These are phyloP conservation scores for Marsdenia floribunda DNA, from an alignment of 257 asterid genomes.

Conservation along the genomic window DNA sequence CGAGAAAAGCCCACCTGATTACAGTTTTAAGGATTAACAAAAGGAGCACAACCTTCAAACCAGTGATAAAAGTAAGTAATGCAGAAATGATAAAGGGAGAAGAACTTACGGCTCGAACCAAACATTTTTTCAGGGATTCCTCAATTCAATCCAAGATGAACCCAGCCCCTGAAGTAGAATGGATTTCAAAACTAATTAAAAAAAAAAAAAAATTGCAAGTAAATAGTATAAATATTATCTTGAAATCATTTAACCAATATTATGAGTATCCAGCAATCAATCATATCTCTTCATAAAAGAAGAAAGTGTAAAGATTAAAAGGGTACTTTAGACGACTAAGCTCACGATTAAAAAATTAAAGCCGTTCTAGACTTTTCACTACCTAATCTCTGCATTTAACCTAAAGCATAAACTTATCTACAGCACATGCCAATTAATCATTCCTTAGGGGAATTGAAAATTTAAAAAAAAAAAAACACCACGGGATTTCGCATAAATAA, in stretches of 20 bases:
- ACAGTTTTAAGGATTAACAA: too few species aligned
- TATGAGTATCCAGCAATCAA: not conserved
- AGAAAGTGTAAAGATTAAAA: not conserved
- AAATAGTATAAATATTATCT: not conserved
- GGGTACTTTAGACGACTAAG: not conserved
- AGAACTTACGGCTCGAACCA: slow-evolving; percentile 28
- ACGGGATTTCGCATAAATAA: not conserved
- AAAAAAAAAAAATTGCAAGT: not conserved
- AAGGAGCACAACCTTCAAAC: not conserved
- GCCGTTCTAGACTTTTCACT: not conserved
- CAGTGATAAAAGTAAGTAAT: not conserved
- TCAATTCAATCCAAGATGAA: not conserved
- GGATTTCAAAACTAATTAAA: not conserved
- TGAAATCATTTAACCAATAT: not conserved
- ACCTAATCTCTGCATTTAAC: not conserved
- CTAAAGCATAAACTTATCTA: not conserved
- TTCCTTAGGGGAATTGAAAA: not conserved
- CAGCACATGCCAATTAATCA: not conserved
- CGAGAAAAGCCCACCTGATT: not conserved
- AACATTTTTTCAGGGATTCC: slow-evolving; percentile 17
- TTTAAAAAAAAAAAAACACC: too few species aligned
- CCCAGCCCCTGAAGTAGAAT: not conserved
- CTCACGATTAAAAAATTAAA: not conserved
- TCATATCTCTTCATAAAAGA: not conserved
- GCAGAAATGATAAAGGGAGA: not conserved